These are phyloP conservation scores for Amanita exitialis DNA, from an alignment of 768 basidiomycete genomes.

Conservation along the genomic window DNA sequence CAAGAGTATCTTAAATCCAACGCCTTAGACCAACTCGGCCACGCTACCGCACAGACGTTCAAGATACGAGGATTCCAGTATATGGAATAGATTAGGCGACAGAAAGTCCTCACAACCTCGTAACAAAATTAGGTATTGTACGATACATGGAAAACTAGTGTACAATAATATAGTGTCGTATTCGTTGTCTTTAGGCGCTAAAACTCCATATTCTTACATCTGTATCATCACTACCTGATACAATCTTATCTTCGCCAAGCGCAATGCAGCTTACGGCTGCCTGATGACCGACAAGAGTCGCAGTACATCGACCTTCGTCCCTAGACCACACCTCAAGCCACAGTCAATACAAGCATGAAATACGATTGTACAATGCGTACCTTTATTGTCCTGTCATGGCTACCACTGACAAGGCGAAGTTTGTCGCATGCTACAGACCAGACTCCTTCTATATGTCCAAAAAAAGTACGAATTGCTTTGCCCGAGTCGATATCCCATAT, in stretches of 20 bases:
- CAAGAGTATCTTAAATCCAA: slow-evolving; percentile 74
- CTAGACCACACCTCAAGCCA: slow-evolving; percentile 80
- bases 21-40: slow-evolving; percentile 90
- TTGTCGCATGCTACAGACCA: slow-evolving; percentile 95
- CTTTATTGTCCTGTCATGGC: slow-evolving; percentile 97
- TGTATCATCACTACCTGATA: slow-evolving; percentile 93
- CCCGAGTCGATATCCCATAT: slow-evolving; percentile 92
- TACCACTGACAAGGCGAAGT: slow-evolving; percentile 83
- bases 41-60: slow-evolving; percentile 34
- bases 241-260: slow-evolving; percentile 89
- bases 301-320: slow-evolving; percentile 77
- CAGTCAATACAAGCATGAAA: slow-evolving; percentile 6
- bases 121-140: too few relatives aligned
- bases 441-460: slow-evolving; percentile 97
- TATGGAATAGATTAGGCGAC: too few relatives aligned
- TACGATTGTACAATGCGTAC: slow-evolving; percentile 29
- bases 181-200: slow-evolving; percentile 14
- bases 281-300: slow-evolving; percentile 89
- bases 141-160: too few relatives aligned
- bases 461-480: slow-evolving; percentile 69
- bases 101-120: too few relatives aligned
- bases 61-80: too few relatives aligned
- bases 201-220: slow-evolving; percentile 83
- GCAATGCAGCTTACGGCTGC: slow-evolving; percentile 89
- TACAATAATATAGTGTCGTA: too few relatives aligned